Conservation (phyloP, 2,329 filamentous ascomycete species). For the Thelonectria discophora region DNA sequence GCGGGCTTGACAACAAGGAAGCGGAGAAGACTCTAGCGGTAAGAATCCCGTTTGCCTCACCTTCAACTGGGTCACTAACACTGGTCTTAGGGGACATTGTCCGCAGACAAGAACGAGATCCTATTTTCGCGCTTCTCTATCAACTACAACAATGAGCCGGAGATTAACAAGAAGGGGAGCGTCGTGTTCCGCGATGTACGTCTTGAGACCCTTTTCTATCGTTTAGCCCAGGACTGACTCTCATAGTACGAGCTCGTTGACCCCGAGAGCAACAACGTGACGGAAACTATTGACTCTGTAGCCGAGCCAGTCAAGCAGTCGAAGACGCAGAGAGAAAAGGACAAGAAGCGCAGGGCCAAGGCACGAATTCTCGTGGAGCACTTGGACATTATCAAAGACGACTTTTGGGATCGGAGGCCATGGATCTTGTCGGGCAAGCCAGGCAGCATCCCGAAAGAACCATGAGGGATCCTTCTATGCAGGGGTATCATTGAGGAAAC, state of each 20-base stretch:
- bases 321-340: slow-evolving; percentile 83
- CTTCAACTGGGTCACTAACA: slow-evolving; percentile 30
- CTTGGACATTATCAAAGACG: slow-evolving; percentile 92
- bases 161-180: slow-evolving; percentile 93
- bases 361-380: slow-evolving; percentile 84
- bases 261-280: slow-evolving; percentile 57
- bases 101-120: slow-evolving; percentile 95
- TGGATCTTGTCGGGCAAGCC: slow-evolving; percentile 84
- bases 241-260: slow-evolving; percentile 75
- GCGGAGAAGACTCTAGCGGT: slow-evolving; percentile 84
- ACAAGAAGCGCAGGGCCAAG: slow-evolving; percentile 82
- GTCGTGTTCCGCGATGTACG: slow-evolving; percentile 84
- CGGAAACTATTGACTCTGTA: slow-evolving; percentile 57
- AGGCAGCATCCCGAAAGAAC: slow-evolving; percentile 73
- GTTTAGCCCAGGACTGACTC: slow-evolving; percentile 34
- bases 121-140: slow-evolving; percentile 87
- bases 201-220: slow-evolving; percentile 6
- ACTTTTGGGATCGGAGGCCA: slow-evolving; percentile 88
- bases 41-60: slow-evolving; percentile 33
- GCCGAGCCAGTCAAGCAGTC: slow-evolving; percentile 68
- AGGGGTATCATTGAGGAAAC: slow-evolving; percentile 45
- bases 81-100: slow-evolving; percentile 73
- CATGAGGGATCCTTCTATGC: slow-evolving; percentile 45
- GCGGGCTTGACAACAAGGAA: slow-evolving; percentile 77
- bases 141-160: slow-evolving; percentile 97